Evolutionary conservation across 129 eudicot species (phyloP).

Genomic region (Heracleum sosnowskyi): DNA sequence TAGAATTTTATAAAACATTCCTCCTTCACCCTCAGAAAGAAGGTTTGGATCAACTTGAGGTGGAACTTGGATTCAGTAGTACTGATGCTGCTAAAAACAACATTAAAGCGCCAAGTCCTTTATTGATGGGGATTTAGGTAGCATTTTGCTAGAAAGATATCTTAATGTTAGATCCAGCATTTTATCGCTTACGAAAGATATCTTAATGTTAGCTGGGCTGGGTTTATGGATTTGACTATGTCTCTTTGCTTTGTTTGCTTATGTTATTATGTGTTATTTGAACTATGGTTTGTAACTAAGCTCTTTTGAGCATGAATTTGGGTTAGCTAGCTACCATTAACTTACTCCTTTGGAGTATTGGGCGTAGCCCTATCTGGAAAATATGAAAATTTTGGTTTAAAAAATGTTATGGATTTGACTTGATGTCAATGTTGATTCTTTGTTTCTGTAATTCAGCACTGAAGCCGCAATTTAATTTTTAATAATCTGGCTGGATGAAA

Average conservation of each 20-base stretch:
- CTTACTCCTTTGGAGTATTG: too few species aligned
- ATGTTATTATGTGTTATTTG: too few species aligned
- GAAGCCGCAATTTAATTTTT: background rate
- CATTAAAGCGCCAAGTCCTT: background rate
- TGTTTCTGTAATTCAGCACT: constrained; percentile 4
- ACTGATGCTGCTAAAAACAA: background rate
- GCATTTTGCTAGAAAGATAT: background rate
- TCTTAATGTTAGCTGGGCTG: background rate
- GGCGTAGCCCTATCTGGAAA: too few species aligned
- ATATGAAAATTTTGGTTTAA: too few species aligned
- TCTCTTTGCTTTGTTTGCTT: too few species aligned
- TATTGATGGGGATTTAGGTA: background rate
- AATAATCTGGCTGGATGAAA: background rate
- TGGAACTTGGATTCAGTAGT: constrained; percentile 53
- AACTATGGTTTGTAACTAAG: too few species aligned
- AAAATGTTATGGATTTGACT: too few species aligned
- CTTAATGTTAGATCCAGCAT: background rate
- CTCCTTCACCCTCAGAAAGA: too few species aligned
- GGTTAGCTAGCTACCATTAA: too few species aligned
- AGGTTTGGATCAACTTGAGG: constrained; percentile 59
- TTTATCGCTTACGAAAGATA: background rate
- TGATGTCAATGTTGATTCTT: background rate
- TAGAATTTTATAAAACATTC: constrained; percentile 48
- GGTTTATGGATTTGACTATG: background rate
- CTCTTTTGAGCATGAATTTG: too few species aligned